Base-by-base conservation (phyloP, 148 eudicot species). In the Camellia sinensis region DNA sequence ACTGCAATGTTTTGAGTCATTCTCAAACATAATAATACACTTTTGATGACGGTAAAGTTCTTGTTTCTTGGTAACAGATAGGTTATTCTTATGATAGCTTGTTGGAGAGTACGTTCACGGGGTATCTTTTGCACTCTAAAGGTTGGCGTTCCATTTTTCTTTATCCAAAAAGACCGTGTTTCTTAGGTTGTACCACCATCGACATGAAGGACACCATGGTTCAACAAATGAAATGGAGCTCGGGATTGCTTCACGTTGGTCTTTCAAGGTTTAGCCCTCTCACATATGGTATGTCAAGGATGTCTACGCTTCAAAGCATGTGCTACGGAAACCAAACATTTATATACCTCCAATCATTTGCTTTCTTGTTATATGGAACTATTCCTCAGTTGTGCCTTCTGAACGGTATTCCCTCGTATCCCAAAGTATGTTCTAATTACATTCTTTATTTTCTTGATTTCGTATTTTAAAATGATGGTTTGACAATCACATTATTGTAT, bases 301-400 rank as follows among this genome's bases (percentile, higher is more conserved):
- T 78, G 80, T 69, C 80, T 1, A 37, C n/a, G 29, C 44, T 69
- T 52, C 80, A 78, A 45, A 78, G 73, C 80, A 65, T 78, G 80
- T 78, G 80, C 73, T 78, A 78, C 17, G 56, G 62, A 22, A 52
- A 65, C 63, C 53, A 67, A 52, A 78, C 40, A 29, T 78, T 21
- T 29, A 19, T 21, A 3, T 3, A 13, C 2, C 57, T 78, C 3
- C 43, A 78, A 48, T 15, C 73, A 0, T 5, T 78, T 9, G 41
- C 80, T 29, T 5, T 52, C 6, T 22, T 57, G 41, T 29, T 78
- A 2, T 78, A 66, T 53, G 80, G 73, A 17, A 78, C 46, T 22
- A 73, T 78, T 43, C 80, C 80, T 21, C 80, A 78, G 43, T 52
- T 66, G 62, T 68, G 80, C 48, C 43, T 78, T 29, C 44, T 41